Base-by-base conservation (phyloP, 1,284 basidiomycete species). In the Cystobasidium slooffiae region DNA sequence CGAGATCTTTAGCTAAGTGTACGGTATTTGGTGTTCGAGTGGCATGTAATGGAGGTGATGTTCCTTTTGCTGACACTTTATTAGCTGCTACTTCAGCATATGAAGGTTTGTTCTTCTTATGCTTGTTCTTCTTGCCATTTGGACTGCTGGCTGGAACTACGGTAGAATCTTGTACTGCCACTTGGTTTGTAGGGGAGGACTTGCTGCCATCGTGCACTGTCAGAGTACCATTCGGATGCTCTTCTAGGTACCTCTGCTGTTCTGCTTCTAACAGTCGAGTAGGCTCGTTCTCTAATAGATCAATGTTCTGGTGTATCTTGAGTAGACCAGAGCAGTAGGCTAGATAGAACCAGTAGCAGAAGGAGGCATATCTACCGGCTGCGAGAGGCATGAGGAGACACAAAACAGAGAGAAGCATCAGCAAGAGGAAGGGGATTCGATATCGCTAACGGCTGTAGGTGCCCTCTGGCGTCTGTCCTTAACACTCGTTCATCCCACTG, bases 351-450 rank as follows among this genome's bases (percentile, higher is more conserved):
- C 70, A 73, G 62, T 66, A 65, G 44, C 56, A 59, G 63, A 56
- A 66, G 6, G 70, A 53, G 20, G 59, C 70, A 39, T 72, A 73
- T 56, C 52, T 53, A 18, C 70, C 70, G 22, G 70, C 70, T 73
- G 49, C 46, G n/a, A n/a, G n/a, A n/a, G n/a, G n/a, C n/a, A n/a
- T n/a, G n/a, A n/a, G n/a, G n/a, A n/a, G n/a, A n/a, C n/a, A n/a
- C n/a, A n/a, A n/a, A n/a, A n/a, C n/a, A n/a, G n/a, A n/a, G n/a
- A n/a, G n/a, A n/a, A n/a, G n/a, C n/a, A n/a, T n/a, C n/a, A n/a
- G n/a, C n/a, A n/a, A n/a, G n/a, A n/a, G n/a, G n/a, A n/a, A n/a
- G n/a, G n/a, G n/a, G n/a, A n/a, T n/a, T n/a, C n/a, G n/a, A n/a
- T n/a, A n/a, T n/a, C n/a, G n/a, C n/a, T n/a, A n/a, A n/a, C n/a